phyloP scores from a whole-genome alignment of 495 filamentous ascomycete genomes.

The Delitschia confertaspora region DNA sequence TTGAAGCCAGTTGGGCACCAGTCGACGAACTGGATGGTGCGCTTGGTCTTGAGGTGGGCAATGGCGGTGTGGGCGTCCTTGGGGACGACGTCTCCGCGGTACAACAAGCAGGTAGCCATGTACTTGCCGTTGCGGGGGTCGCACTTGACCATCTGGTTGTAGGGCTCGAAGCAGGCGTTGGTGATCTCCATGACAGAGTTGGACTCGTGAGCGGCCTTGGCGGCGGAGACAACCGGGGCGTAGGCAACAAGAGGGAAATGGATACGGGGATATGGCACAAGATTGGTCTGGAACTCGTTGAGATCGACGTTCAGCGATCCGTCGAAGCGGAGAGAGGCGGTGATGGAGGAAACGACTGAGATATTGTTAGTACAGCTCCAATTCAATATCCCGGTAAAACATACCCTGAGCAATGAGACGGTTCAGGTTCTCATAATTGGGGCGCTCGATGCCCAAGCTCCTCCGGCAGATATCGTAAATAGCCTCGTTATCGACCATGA shows the following conservation, averaged over 20 bases:
- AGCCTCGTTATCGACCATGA: conserved; percentile 99
- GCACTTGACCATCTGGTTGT: conserved; percentile 99
- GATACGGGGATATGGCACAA: conserved; percentile 97
- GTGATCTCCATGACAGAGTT: conserved; percentile 42
- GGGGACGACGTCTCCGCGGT: conserved; percentile 96
- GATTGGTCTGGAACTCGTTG: conserved; percentile 99
- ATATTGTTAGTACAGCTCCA: conserved; percentile 9
- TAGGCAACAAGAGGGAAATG: conserved; percentile 98
- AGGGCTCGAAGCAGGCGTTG: conserved; percentile 58
- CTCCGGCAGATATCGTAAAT: conserved; percentile 99
- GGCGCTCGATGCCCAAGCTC: conserved; percentile 92
- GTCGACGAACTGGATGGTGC: conserved; percentile 97
- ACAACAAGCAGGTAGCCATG: conserved; percentile 97
- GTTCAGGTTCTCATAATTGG: conserved; percentile 97
- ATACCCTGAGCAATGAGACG: conserved; percentile 91
- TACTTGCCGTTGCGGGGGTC: conserved; percentile 98
- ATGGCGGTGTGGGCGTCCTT: conserved; percentile 89
- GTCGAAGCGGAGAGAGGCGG: conserved; percentile 95
- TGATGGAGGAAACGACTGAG: conserved; percentile 92
- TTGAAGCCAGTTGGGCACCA: conserved; percentile 99
- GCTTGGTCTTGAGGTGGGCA: conserved; percentile 93
- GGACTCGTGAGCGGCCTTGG: conserved; percentile 89
- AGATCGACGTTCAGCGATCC: conserved; percentile 98
- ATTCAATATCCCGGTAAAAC: conserved; percentile 9
- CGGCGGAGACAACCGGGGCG: conserved; percentile 83